phyloP scores from a whole-genome alignment of 306 rosid genomes.

The Chamaecrista fasciculata region DNA sequence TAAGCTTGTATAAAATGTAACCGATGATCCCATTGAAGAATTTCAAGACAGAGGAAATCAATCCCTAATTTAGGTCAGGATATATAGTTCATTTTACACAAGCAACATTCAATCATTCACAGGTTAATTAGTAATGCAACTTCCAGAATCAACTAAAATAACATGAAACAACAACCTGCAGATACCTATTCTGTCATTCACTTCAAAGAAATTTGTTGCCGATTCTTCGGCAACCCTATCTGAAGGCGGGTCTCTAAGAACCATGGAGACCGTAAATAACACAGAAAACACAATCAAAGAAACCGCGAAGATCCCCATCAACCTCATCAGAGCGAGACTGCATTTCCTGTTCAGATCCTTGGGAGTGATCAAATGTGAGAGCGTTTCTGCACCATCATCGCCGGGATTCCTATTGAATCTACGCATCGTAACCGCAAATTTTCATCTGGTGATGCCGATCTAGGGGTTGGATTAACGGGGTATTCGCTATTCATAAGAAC shows the following conservation, averaged over 20 bases:
- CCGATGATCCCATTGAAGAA: background rate
- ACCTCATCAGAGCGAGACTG: conserved; percentile 36
- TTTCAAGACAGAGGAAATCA: background rate
- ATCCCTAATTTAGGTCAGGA: background rate
- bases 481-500: too few species aligned
- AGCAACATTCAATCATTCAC: background rate
- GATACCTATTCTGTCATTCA: conserved; percentile 34
- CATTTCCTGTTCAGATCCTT: conserved; percentile 36
- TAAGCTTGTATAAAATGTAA: background rate
- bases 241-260: conserved; percentile 53
- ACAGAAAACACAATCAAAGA: conserved; percentile 47
- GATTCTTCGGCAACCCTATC: conserved; percentile 43
- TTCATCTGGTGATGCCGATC: conserved; percentile 40
- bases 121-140: background rate
- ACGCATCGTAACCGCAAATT: conserved; percentile 38
- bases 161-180: background rate
- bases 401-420: conserved; percentile 34
- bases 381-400: conserved; percentile 9
- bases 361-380: conserved; percentile 21
- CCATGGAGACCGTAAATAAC: conserved; percentile 46
- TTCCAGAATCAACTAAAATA: background rate
- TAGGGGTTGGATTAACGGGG: too few species aligned
- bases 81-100: background rate
- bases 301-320: conserved; percentile 47
- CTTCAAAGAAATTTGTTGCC: conserved; percentile 21